These are phyloP conservation scores for Pythium monospermum DNA, from an alignment of 352 stramenopile species.

Conservation along the genomic window DNA sequence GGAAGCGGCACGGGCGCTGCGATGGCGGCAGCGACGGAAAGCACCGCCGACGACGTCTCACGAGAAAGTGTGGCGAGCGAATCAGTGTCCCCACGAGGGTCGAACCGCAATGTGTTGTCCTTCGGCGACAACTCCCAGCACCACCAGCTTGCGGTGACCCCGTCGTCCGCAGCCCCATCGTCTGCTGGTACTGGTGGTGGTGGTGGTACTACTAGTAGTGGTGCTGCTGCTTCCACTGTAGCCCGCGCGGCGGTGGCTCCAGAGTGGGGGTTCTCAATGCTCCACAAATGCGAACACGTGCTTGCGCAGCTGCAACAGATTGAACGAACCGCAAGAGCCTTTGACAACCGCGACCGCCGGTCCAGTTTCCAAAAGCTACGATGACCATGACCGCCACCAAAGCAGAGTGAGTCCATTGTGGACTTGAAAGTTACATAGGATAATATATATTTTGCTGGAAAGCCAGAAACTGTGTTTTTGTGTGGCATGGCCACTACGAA, in stretches of 20 bases:
- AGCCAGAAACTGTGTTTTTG: too few species aligned
- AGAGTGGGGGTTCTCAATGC: constrained; percentile 28
- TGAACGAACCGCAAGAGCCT: constrained; percentile 25
- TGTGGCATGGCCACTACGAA: too few species aligned
- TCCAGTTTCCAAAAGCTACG: background rate
- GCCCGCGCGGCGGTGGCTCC: background rate
- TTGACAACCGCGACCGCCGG: constrained; percentile 1
- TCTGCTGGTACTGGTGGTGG: background rate
- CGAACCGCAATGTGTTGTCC: background rate
- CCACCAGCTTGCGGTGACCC: background rate
- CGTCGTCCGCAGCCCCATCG: background rate
- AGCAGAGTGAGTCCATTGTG: too few species aligned
- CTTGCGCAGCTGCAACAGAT: constrained; percentile 41
- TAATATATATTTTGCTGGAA: too few species aligned
- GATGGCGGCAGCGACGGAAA: constrained; percentile 4
- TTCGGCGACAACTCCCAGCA: background rate
- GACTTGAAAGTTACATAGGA: too few species aligned
- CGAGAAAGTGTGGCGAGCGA: background rate
- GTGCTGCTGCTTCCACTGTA: background rate
- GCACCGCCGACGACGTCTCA: background rate
- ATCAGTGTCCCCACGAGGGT: background rate
- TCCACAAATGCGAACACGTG: constrained; percentile 35
- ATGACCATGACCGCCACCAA: too few species aligned
- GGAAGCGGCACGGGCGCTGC: too few species aligned
- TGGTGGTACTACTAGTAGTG: background rate